Evolutionary conservation across 331 rosid genomes (phyloP).

Genomic region (Rhamnella rubrinervis): DNA sequence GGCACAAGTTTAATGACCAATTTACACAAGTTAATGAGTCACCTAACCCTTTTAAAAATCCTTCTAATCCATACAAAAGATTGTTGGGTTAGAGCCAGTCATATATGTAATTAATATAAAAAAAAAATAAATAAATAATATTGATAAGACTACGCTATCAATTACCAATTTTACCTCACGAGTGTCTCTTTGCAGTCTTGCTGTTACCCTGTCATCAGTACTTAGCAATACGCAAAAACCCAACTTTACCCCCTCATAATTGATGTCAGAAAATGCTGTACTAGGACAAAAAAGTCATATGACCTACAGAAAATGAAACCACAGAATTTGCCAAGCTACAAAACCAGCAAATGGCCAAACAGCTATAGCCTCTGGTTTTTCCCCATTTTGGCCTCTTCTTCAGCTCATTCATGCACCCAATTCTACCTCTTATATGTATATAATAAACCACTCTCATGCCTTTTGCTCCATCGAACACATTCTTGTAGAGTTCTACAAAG

Average conservation of each 20-base stretch:
- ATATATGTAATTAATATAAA: too few relatives aligned
- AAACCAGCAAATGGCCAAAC: neutral
- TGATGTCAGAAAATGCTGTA: too few relatives aligned
- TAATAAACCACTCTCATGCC: neutral
- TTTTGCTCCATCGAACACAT: neutral
- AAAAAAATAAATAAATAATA: too few relatives aligned
- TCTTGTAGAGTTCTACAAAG: neutral
- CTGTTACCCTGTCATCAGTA: slow-evolving; percentile 1
- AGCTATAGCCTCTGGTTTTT: slow-evolving; percentile 5
- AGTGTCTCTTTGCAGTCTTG: too few relatives aligned
- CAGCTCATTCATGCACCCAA: neutral
- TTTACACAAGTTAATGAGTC: too few relatives aligned
- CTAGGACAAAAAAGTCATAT: slow-evolving; percentile 1
- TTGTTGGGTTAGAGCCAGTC: too few relatives aligned
- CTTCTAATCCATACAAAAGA: too few relatives aligned
- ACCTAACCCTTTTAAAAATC: too few relatives aligned
- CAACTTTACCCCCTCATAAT: neutral
- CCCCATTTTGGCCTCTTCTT: neutral
- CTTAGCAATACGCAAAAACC: slow-evolving; percentile 22
- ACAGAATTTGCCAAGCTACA: neutral
- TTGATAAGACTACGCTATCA: too few relatives aligned
- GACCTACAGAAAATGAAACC: neutral
- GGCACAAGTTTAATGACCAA: too few relatives aligned
- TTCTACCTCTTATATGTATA: neutral
- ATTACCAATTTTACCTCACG: too few relatives aligned